Base-by-base conservation (phyloP, 306 rosid genomes). In the Dryas drummondii region DNA sequence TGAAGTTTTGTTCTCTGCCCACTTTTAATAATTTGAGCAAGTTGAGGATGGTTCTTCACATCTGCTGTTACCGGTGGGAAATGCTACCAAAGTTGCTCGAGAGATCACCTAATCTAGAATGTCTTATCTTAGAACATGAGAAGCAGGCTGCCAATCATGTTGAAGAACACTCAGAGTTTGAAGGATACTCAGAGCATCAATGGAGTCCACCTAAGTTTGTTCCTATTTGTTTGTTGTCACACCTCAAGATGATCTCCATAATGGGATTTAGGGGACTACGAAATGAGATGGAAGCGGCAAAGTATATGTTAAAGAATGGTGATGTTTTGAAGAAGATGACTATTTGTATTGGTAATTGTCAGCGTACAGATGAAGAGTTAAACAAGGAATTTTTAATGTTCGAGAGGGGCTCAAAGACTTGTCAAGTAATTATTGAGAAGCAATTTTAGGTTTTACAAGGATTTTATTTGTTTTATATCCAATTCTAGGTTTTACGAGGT, bases 81-180 rank as follows among this genome's bases (percentile, higher is more conserved):
- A 7, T 50, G 12, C 73, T 68, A 14, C 32, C 56, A 12, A 15
- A 6, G 44, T 26, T 67, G 3, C 72, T 67, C 42, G 4, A 49
- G 57, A 67, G 57, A 67, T 67, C 72, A 47, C 72, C 57, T 67
- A 26, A 67, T 49, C 13, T 48, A 9, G 42, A 67, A 14, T 7
- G 26, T 48, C 57, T 48, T 27, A 27, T 67, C 22, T 6, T 67
- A 12, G 57, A 67, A 14, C 57, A 22, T 32, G 22, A 56, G 5
- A 32, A 53, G 19, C 57, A 53, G 17, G 57, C 57, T 0, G 8
- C 57, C 57, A 32, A 32, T 32, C 2, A 32, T 32, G 37, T 32
- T 4, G 42, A 15, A 9, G 64, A 9, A 22, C 9, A 12, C 2
- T 57, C 40, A 4, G 15, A 9, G 26, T 32, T 2, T 4, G 42